Evolutionary conservation across 805 yeast genomes (phyloP).

Genomic region (Wickerhamiella spandovensis): DNA sequence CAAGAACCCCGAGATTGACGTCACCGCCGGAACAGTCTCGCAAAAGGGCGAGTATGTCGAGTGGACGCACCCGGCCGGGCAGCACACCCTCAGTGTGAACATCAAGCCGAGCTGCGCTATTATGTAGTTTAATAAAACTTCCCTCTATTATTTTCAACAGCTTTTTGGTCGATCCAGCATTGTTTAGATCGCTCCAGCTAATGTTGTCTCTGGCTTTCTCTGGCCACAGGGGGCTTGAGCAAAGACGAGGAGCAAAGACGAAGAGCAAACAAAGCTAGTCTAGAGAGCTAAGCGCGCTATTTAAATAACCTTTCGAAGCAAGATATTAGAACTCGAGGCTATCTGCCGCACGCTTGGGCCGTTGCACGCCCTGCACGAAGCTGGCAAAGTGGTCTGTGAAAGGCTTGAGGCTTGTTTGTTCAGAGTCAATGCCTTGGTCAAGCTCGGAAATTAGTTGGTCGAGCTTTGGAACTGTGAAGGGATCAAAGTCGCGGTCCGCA

Average conservation of each 20-base stretch:
- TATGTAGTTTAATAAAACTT: background rate
- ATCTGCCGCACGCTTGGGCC: constrained; percentile 31
- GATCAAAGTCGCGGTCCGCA: constrained; percentile 46
- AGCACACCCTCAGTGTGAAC: constrained; percentile 18
- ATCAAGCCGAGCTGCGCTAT: background rate
- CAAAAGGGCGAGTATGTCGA: constrained; percentile 20
- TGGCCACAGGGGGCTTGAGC: too few relatives aligned
- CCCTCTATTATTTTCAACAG: background rate
- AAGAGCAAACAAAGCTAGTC: too few relatives aligned
- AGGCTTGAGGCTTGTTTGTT: constrained; percentile 56
- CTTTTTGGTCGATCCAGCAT: background rate
- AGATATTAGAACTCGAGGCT: constrained; percentile 14
- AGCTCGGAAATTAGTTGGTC: constrained; percentile 50
- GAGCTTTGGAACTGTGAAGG: constrained; percentile 67
- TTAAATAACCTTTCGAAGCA: too few relatives aligned
- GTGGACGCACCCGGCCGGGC: constrained; percentile 52
- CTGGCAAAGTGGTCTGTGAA: constrained; percentile 52
- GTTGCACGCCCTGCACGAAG: constrained; percentile 46
- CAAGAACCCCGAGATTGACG: background rate
- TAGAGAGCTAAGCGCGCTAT: too few relatives aligned
- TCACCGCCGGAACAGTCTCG: background rate
- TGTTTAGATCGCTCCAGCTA: background rate
- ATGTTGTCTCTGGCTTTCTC: too few relatives aligned
- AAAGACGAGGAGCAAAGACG: too few relatives aligned
- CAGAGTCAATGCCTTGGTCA: constrained; percentile 24